Evolutionary conservation across 2,329 filamentous ascomycete species (phyloP), one percentile per base, ranked within the genome.

Genomic region (Laburnicola sp.): DNA sequence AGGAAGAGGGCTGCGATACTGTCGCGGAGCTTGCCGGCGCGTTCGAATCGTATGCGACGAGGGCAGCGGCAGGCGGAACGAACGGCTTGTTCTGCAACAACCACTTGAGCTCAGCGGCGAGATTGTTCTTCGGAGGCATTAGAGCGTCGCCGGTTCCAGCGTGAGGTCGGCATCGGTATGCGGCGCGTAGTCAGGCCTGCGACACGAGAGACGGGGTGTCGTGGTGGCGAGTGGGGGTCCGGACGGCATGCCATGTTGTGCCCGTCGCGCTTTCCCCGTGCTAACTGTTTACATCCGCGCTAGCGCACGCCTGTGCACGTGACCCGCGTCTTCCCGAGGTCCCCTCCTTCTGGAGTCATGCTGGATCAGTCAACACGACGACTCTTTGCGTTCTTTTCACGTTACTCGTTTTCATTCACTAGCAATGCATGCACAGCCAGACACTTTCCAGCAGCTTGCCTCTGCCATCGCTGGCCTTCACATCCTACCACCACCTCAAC

Each of bases 71-170:
- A 37, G 66, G 60, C n/a, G 77, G 76, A 41, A 78, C 53, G 57
- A 75, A 76, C 37, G 77, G 75, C 62, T 75, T 78, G 53, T 70
- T 69, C 56, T 62, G 64, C 49, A 78, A 63, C 65, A 80, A 69
- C 78, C 78, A 80, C 54, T 69, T 69, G 54, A 80, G 68, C 58
- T 80, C 77, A 63, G 74, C 72, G 53, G 63, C 68, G 54, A 80
- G 66, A 58, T 80, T 80, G 65, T 80, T 73, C 59, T 65, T 64
- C 32, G 51, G 60, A 72, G 77, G 78, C 77, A 80, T 80, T 47
- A 66, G 65, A 59, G 59, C 54, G 60, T 60, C 54, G 60, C 69
- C 69, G 68, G 44, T 45, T 68, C 43, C 26, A 45, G 10, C n/a
- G 41, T 4, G 23, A 40, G 39, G 50, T 56, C 56, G 37, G 50